Conservation (phyloP, 1,284 basidiomycete genomes). For the Malassezia nana region DNA sequence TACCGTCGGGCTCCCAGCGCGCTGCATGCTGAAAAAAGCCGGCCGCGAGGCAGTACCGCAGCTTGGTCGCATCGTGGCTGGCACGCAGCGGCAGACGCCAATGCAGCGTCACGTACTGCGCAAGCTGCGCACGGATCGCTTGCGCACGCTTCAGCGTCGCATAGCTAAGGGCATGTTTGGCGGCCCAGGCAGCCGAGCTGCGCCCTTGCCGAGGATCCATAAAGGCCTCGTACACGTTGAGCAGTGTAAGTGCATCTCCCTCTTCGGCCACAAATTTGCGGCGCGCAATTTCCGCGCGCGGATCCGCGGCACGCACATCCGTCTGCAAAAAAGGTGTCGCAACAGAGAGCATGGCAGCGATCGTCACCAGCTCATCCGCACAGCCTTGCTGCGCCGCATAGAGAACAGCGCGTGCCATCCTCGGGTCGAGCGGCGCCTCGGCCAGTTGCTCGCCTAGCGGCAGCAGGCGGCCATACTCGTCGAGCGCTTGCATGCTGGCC, state of each 20-base stretch:
- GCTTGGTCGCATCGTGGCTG: constrained; percentile 56
- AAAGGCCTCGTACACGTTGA: constrained; percentile 93
- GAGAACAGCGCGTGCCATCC: constrained; percentile 55
- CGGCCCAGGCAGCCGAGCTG: constrained; percentile 77
- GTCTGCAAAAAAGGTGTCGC: constrained; percentile 23
- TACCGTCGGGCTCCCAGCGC: constrained; percentile 75
- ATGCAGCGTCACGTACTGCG: constrained; percentile 68
- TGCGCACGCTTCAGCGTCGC: constrained; percentile 82
- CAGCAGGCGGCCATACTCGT: constrained; percentile 53
- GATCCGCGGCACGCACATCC: constrained; percentile 8
- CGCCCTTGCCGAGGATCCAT: constrained; percentile 59
- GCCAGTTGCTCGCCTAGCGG: constrained; percentile 54
- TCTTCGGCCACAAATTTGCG: constrained; percentile 94
- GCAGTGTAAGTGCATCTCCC: constrained; percentile 82
- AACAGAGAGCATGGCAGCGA: constrained; percentile 81
- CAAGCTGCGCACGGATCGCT: constrained; percentile 79
- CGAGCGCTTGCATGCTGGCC: constrained; percentile 52
- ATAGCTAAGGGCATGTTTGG: constrained; percentile 80
- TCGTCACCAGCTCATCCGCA: constrained; percentile 83
- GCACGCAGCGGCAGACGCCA: constrained; percentile 10
- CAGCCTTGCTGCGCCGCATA: constrained; percentile 71
- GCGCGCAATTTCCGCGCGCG: constrained; percentile 61
- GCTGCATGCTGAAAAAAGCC: constrained; percentile 93
- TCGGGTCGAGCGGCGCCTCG: constrained; percentile 55
- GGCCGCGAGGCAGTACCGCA: constrained; percentile 73